Percentiles rank a stretch among this genome's conserved stretches.
These are phyloP conservation scores for Venturia effusa DNA, from an alignment of 2,329 filamentous ascomycete genomes.

Conservation along the genomic window DNA sequence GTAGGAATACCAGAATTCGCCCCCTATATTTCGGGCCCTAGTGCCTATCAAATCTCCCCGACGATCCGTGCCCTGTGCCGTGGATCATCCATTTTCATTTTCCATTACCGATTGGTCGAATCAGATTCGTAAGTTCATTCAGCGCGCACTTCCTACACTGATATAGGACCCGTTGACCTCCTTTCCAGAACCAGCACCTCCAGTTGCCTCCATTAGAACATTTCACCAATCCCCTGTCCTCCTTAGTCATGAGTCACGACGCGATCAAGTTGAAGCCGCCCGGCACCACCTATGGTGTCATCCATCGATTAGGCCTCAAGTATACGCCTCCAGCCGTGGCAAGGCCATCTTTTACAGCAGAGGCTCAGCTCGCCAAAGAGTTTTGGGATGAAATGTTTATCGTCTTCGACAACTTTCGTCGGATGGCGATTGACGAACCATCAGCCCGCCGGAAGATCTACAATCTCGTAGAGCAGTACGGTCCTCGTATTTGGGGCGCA, in stretches of 20 bases:
- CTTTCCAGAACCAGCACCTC: no score
- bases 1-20: no score
- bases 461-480: neutral
- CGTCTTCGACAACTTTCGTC: neutral
- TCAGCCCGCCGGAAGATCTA: neutral
- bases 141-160: neutral
- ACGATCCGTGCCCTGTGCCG: neutral
- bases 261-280: neutral
- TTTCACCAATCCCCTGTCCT: no score
- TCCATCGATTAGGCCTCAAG: neutral
- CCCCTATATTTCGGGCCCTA: neutral
- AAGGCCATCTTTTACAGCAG: neutral
- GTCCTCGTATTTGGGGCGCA: neutral
- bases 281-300: neutral
- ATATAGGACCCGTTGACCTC: no score
- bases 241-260: neutral
- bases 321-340: neutral
- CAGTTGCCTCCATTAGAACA: neutral
- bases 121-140: neutral
- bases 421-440: neutral
- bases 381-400: neutral
- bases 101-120: neutral
- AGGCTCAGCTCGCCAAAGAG: neutral
- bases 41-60: neutral
- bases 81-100: neutral